These are phyloP conservation scores for Mucor plumbeus DNA, from an alignment of 371 early-diverging fungal genomes.

Conservation along the genomic window DNA sequence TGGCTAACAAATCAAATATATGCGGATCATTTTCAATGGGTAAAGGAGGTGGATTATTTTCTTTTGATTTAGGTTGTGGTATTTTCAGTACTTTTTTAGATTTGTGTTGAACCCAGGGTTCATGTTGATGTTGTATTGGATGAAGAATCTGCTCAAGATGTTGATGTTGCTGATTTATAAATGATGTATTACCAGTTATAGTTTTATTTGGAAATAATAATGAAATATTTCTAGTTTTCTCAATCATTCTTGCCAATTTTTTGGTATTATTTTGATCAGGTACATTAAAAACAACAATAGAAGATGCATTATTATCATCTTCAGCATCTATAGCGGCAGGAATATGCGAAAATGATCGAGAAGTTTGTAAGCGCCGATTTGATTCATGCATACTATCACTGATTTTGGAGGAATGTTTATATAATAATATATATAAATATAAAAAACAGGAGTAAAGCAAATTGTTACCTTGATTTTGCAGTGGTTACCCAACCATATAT, in stretches of 20 bases:
- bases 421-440: not conserved
- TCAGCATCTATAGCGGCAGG: conserved; percentile 6
- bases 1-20: conserved; percentile 44
- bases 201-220: conserved; percentile 16
- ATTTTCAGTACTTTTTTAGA: not conserved
- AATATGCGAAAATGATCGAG: conserved; percentile 29
- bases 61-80: not conserved
- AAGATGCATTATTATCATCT: not conserved
- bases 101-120: not conserved
- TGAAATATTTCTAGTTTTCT: conserved; percentile 15
- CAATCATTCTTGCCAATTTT: conserved; percentile 38
- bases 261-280: conserved; percentile 8
- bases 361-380: conserved; percentile 17
- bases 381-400: conserved; percentile 11
- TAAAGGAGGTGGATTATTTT: conserved; percentile 24
- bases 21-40: conserved; percentile 55
- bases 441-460: conserved; percentile 1
- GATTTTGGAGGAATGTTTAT: conserved; percentile 13
- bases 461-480: conserved; percentile 9
- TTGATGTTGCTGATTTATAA: not conserved
- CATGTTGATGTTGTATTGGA: conserved; percentile 4
- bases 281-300: not conserved
- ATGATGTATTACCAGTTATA: conserved; percentile 1
- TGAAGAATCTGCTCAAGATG: conserved; percentile 8
- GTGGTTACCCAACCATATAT: conserved; percentile 64